Base-by-base conservation (phyloP, 352 stramenopile species). In the Phytophthora citricola region DNA sequence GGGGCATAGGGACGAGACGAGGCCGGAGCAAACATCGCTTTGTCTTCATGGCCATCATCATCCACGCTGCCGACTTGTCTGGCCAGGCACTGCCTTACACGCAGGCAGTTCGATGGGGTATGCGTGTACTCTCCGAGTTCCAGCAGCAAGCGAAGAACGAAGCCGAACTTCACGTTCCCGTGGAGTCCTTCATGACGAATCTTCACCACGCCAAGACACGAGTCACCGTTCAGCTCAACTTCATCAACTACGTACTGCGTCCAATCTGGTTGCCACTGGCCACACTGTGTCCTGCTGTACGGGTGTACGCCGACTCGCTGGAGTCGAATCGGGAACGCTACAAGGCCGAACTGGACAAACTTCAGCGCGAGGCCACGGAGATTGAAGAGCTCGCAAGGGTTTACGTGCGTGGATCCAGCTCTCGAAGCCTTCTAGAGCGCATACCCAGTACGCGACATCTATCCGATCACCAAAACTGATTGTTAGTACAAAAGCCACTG, bases 101-200 rank as follows among this genome's bases (percentile, higher is more conserved):
- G 27, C 76, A 89, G 41, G 73, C 82, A 3, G 65, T 76, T 20
- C 69, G 84, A 11, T 95, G 82, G 87, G 78, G 79, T 4, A 81
- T 75, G 54, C 80, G 81, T 24, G 60, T 93, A 6, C 73, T 87
- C 24, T 79, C 80, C 3, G 87, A 95, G 69, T 94, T 92, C 54
- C 81, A 90, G 41, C 75, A 81, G 34, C 87, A 95, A 47, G 87
- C 79, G 0, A 77, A 79, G 45, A 83, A 78, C 45, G 87, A 95
- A 52, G 70, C 69, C 40, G 78, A 89, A 58, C 76, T 88, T 58
- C 78, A 80, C 36, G 60, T 93, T 51, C 69, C 73, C 0, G 71
- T 90, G 4, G 78, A 88, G 15, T 89, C 87, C 3, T 92, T 90
- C 68, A 94, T 94, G 85, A 76, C 73, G 9, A 87, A 87, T 47